phyloP scores from a whole-genome alignment of 495 filamentous ascomycete genomes.

The Penicillium diatomitis region DNA sequence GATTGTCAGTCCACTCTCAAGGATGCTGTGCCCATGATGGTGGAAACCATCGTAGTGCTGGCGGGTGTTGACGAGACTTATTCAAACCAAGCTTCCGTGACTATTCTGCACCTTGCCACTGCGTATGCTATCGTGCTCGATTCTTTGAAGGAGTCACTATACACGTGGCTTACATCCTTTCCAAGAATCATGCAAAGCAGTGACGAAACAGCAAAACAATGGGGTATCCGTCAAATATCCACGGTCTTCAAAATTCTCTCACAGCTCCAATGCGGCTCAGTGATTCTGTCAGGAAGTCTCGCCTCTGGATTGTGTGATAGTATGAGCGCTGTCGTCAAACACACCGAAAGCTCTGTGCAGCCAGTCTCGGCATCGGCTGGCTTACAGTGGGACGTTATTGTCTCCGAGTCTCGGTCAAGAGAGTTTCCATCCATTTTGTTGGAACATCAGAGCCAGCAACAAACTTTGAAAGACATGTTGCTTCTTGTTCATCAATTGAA shows the following conservation, averaged over 20 bases:
- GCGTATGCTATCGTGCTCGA: constrained; percentile 57
- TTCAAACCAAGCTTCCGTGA: constrained; percentile 29
- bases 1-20: constrained; percentile 65
- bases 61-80: constrained; percentile 39
- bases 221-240: constrained; percentile 62
- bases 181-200: constrained; percentile 76
- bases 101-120: constrained; percentile 50
- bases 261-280: constrained; percentile 55
- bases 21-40: constrained; percentile 58
- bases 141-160: constrained; percentile 59
- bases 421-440: constrained; percentile 45
- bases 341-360: constrained; percentile 18
- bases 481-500: constrained; percentile 35
- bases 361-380: constrained; percentile 11
- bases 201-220: constrained; percentile 68
- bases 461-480: constrained; percentile 45
- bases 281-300: constrained; percentile 59
- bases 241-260: constrained; percentile 62
- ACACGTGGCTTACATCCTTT: constrained; percentile 73
- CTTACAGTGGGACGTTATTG: constrained; percentile 19
- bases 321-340: constrained; percentile 30
- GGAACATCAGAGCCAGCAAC: constrained; percentile 53
- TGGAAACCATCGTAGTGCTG: constrained; percentile 75
- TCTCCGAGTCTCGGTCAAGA: constrained; percentile 11
- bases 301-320: constrained; percentile 44